Percentiles rank a stretch among this genome's conserved stretches.
These are phyloP conservation scores for Luffa aegyptiaca DNA, from an alignment of 306 rosid species.

Conservation along the genomic window DNA sequence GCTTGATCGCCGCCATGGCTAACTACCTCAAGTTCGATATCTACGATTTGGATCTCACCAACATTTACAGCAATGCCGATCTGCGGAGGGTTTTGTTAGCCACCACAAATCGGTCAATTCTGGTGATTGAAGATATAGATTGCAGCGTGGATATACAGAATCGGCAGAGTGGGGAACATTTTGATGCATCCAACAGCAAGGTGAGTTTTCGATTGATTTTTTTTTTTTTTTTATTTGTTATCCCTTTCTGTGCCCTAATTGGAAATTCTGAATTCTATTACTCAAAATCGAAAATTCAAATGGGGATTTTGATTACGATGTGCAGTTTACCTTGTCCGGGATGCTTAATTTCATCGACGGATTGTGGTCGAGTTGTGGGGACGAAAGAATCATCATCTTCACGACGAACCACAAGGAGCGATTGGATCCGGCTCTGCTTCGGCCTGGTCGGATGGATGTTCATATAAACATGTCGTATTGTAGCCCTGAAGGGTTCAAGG, in stretches of 20 bases:
- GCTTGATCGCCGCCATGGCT: conserved; percentile 9
- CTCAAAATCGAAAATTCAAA: background rate
- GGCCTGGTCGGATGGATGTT: conserved; percentile 56
- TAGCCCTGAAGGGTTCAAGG: conserved; percentile 23
- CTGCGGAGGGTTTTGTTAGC: background rate
- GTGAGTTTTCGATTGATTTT: background rate
- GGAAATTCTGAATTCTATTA: background rate
- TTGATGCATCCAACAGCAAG: background rate
- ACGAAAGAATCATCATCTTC: conserved; percentile 46
- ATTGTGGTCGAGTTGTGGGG: conserved; percentile 54
- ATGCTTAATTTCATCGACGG: conserved; percentile 22
- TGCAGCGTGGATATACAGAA: background rate
- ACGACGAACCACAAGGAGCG: conserved; percentile 48
- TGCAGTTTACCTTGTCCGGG: background rate
- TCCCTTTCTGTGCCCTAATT: background rate
- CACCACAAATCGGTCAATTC: background rate
- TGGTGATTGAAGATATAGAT: conserved; percentile 3
- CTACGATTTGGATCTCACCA: background rate
- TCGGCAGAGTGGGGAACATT: background rate
- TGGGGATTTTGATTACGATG: background rate
- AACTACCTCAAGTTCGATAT: background rate
- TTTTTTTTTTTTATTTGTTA: background rate
- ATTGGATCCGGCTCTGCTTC: conserved; percentile 40
- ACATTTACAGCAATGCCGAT: background rate
- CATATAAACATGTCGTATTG: conserved; percentile 50